Percentiles rank a stretch among this genome's conserved stretches.
Evolutionary conservation across 2,329 filamentous ascomycete genomes (phyloP).

Genomic region (Aspergillus brasiliensis): DNA sequence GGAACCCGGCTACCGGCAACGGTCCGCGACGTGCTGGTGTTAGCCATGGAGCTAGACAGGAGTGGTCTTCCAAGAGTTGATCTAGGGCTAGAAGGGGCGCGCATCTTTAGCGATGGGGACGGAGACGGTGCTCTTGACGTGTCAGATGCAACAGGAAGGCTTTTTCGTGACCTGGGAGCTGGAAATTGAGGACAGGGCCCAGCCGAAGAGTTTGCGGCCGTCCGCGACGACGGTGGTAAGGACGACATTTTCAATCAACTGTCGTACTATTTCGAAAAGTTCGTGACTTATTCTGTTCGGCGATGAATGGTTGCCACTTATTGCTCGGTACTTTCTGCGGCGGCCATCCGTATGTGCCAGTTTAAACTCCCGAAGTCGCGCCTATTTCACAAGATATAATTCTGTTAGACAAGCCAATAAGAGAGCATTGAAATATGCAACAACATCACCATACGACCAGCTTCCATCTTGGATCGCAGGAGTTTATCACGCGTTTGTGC

Average conservation of each 20-base stretch:
- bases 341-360: background rate
- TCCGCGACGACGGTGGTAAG: slow-evolving; percentile 66
- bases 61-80: slow-evolving; percentile 55
- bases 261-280: background rate
- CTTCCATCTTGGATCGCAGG: background rate
- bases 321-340: background rate
- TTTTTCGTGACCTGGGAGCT: slow-evolving; percentile 71
- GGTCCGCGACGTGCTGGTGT: slow-evolving; percentile 60
- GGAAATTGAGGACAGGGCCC: slow-evolving; percentile 74
- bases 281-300: background rate
- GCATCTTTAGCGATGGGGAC: slow-evolving; percentile 56
- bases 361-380: background rate
- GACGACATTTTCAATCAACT: slow-evolving; percentile 50
- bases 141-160: slow-evolving; percentile 54
- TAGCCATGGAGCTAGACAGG: slow-evolving; percentile 51
- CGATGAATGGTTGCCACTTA: background rate
- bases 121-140: slow-evolving; percentile 46
- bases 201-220: slow-evolving; percentile 66
- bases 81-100: slow-evolving; percentile 60
- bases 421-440: background rate
- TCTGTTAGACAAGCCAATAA: background rate
- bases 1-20: slow-evolving; percentile 58
- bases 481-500: background rate
- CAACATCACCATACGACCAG: background rate
- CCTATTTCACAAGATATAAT: background rate